Evolutionary conservation across 306 rosid genomes (phyloP), one percentile per base, ranked within the genome.

Genomic region (Prunus mira): DNA sequence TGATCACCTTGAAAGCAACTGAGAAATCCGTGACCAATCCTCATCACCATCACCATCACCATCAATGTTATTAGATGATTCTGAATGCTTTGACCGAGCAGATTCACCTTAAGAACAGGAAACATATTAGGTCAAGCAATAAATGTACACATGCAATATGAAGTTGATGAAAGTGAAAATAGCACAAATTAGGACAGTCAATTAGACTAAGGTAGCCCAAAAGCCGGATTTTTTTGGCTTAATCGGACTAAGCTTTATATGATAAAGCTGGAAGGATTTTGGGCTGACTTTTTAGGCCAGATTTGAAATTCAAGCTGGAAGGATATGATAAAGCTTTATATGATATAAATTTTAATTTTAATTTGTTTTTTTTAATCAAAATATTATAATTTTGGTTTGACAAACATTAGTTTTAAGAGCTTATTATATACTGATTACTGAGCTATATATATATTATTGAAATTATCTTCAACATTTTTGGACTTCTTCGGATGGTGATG

Each of bases 21-120:
- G 83, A 73, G 91, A 87, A 79, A 92, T 78, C 65, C 69, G 79
- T 57, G 85, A 78, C 98, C 98, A 94, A 56, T 87, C 97, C 77
- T 84, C 24, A 24, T 24, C 24, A 24, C 24, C 86, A 55, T 94
- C 97, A 72, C 57, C 76, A 55, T 81, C 84, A 66, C 58, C 77
- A 76, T 79, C 87, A 47, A 64, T 58, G 77, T 75, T 72, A 69
- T 75, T 80, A 60, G 84, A 87, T 71, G 83, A 67, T 52, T 90
- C 82, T 71, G 78, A 78, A 71, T 55, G 82, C 75, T 81, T 82
- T 64, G 88, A 71, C 54, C 24, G 65, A 61, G 51, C 89, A 54
- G 75, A 75, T 84, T 85, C 75, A 38, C 87, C 93, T 87, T 67
- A 15, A 76, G 65, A 75, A 71, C 34, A 78, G 19, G 49, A 78